Conservation (phyloP, 225 moss, liverwort and hornwort genomes). For the Climacium dendroides region DNA sequence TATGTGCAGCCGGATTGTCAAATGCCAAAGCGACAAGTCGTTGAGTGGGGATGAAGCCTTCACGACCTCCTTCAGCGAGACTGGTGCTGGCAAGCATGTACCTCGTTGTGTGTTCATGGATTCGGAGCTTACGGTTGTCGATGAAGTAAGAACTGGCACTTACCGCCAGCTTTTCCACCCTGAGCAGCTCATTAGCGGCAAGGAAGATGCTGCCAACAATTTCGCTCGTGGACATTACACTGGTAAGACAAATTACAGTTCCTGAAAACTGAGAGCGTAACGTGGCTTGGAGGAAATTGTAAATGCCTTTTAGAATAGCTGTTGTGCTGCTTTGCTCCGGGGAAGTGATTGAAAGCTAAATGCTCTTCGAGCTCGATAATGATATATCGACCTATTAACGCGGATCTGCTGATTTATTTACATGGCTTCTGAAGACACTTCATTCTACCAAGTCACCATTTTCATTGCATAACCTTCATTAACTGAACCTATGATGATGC, state of each 20-base stretch:
- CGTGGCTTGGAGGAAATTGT: neutral
- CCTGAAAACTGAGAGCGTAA: neutral
- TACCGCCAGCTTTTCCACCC: neutral
- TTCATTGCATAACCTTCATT: neutral
- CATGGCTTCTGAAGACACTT: neutral
- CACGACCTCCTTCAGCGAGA: neutral
- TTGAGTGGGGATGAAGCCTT: neutral
- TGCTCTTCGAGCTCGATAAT: neutral
- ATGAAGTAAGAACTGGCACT: neutral
- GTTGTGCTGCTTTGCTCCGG: neutral
- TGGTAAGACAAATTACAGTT: neutral
- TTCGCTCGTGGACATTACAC: neutral
- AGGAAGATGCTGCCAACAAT: neutral
- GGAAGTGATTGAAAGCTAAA: neutral
- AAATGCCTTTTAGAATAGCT: neutral
- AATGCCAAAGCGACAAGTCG: neutral
- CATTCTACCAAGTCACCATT: neutral
- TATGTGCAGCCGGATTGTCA: neutral
- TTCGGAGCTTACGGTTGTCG: neutral
- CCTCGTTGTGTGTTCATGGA: neutral
- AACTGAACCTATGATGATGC: neutral
- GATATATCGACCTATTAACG: neutral
- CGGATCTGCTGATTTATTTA: neutral
- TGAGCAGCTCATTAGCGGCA: neutral
- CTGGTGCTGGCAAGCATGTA: neutral